Percentiles rank a stretch among this genome's conserved stretches.
Evolutionary conservation across 306 rosid genomes (phyloP).

Genomic region (Notholithocarpus densiflorus): DNA sequence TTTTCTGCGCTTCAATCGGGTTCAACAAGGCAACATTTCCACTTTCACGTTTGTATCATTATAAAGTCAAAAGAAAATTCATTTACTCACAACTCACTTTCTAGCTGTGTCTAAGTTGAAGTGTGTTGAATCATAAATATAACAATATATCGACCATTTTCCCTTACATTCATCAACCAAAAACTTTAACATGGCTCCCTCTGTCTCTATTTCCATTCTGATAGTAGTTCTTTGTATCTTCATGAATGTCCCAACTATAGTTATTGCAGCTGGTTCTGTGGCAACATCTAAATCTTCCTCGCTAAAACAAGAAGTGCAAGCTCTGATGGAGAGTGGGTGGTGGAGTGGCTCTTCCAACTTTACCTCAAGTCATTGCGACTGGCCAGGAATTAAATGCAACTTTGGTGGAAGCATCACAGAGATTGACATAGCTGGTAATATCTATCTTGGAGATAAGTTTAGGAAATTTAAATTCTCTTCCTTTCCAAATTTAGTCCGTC

Average conservation of each 20-base stretch:
- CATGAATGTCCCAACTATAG: too few relatives aligned
- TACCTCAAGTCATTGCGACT: neutral
- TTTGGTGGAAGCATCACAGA: neutral
- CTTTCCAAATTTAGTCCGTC: neutral
- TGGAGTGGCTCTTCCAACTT: neutral
- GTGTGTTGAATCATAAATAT: too few relatives aligned
- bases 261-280: too few relatives aligned
- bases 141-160: too few relatives aligned
- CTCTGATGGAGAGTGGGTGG: neutral
- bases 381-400: neutral
- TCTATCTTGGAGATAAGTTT: neutral
- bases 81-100: too few relatives aligned
- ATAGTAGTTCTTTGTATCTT: too few relatives aligned
- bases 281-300: neutral
- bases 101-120: too few relatives aligned
- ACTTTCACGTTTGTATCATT: too few relatives aligned
- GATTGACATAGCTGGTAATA: neutral
- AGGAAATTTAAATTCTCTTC: neutral
- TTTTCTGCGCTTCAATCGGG: too few relatives aligned
- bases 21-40: too few relatives aligned
- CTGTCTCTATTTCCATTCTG: neutral
- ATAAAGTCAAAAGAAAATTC: too few relatives aligned
- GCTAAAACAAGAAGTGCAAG: neutral
- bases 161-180: neutral
- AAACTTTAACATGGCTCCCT: neutral